phyloP scores from a whole-genome alignment of 139 green algal genomes.

The Volvox africanus region DNA sequence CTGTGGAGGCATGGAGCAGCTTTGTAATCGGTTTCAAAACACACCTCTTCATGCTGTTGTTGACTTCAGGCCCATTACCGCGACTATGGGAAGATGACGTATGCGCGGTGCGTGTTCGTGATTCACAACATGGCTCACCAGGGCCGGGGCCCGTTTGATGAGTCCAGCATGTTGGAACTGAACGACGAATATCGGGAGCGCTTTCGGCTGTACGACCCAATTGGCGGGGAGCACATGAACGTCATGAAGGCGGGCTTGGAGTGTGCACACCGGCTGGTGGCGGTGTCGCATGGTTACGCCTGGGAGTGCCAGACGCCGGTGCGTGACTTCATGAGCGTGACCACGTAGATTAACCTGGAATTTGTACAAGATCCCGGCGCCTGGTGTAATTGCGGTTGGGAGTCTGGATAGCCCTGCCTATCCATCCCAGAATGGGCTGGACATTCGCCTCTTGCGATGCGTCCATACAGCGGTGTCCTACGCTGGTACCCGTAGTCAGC shows the following conservation, averaged over 20 bases:
- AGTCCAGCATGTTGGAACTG: constrained; percentile 86
- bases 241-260: constrained; percentile 96
- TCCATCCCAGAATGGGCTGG: no score
- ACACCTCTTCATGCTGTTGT: no score
- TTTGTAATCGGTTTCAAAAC: neutral
- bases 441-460: no score
- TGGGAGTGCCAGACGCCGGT: constrained; percentile 95
- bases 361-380: no score
- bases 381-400: no score
- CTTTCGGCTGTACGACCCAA: constrained; percentile 87
- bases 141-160: constrained; percentile 90
- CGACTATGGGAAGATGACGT: constrained; percentile 94
- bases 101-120: constrained; percentile 86
- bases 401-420: no score
- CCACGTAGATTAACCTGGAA: no score
- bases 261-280: constrained; percentile 86
- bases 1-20: no score
- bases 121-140: constrained; percentile 97
- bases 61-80: constrained; percentile 93
- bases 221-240: constrained; percentile 98
- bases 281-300: constrained; percentile 91
- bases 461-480: no score
- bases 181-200: constrained; percentile 80
- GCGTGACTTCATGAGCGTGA: neutral
- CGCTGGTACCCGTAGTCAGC: no score